Conservation (phyloP, 2,329 filamentous ascomycete species). For the Plectosphaerella plurivora region DNA sequence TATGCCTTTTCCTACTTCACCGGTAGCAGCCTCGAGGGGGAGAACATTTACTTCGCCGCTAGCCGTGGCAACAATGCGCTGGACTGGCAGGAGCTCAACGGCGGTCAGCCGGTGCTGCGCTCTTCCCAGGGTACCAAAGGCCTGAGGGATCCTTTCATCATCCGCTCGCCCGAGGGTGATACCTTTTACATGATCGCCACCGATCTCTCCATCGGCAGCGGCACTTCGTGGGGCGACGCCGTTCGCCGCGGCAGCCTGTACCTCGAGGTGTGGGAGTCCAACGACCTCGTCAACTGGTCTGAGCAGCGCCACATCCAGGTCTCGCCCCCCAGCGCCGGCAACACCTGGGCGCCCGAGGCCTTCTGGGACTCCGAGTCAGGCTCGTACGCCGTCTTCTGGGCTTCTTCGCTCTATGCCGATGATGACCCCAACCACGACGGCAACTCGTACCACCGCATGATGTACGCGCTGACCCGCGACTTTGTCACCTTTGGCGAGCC, state of each 20-base stretch:
- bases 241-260: conserved; percentile 43
- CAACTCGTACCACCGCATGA: conserved; percentile 45
- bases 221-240: conserved; percentile 45
- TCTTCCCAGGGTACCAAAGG: conserved; percentile 43
- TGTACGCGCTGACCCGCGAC: conserved; percentile 45
- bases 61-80: conserved; percentile 49
- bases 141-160: conserved; percentile 48
- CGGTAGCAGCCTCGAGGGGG: conserved; percentile 34
- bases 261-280: conserved; percentile 49
- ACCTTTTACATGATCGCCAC: conserved; percentile 49
- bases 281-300: conserved; percentile 45
- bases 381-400: conserved; percentile 42
- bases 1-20: conserved; percentile 52
- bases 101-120: conserved; percentile 37
- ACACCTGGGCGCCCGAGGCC: conserved; percentile 50
- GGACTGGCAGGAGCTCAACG: conserved; percentile 45
- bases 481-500: conserved; percentile 45
- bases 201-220: conserved; percentile 48
- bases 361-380: conserved; percentile 40
- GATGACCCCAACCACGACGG: conserved; percentile 34
- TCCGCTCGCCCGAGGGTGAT: conserved; percentile 44
- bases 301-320: conserved; percentile 44
- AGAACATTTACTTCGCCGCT: conserved; percentile 48
- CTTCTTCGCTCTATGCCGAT: conserved; percentile 34
- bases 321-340: conserved; percentile 43